These are phyloP conservation scores for Ottelia alismoides DNA, from an alignment of 106 monocot genomes.

Conservation along the genomic window DNA sequence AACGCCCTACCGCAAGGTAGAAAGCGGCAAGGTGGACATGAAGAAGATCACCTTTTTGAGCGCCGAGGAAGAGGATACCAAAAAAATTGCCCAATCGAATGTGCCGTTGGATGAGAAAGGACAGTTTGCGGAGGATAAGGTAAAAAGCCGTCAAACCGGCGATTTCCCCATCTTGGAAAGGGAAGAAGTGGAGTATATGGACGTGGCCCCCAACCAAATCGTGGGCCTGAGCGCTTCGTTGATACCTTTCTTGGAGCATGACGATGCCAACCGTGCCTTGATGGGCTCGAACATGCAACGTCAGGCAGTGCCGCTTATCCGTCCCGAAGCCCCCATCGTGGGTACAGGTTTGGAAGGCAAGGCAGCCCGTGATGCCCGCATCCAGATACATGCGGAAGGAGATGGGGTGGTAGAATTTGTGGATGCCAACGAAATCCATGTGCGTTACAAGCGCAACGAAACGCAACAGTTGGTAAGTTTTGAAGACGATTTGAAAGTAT, in stretches of 20 bases:
- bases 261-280: no score
- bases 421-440: background rate
- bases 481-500: background rate
- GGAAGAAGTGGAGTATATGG: no score
- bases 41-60: background rate
- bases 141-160: no score
- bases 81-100: background rate
- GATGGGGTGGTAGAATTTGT: background rate
- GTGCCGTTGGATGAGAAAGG: background rate
- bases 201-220: no score
- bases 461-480: background rate
- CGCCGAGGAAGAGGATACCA: background rate
- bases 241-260: no score
- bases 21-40: background rate
- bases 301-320: no score
- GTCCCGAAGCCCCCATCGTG: no score
- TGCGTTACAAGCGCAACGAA: background rate
- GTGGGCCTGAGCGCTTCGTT: no score
- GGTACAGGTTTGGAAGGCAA: no score
- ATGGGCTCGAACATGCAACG: no score
- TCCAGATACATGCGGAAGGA: background rate
- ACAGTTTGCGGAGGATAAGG: no score
- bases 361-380: conserved; percentile 1
- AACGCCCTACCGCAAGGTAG: conserved; percentile 3
- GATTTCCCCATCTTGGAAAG: no score